Conservation (phyloP, 495 filamentous ascomycete species). For the Barbatosphaeria neglecta region DNA sequence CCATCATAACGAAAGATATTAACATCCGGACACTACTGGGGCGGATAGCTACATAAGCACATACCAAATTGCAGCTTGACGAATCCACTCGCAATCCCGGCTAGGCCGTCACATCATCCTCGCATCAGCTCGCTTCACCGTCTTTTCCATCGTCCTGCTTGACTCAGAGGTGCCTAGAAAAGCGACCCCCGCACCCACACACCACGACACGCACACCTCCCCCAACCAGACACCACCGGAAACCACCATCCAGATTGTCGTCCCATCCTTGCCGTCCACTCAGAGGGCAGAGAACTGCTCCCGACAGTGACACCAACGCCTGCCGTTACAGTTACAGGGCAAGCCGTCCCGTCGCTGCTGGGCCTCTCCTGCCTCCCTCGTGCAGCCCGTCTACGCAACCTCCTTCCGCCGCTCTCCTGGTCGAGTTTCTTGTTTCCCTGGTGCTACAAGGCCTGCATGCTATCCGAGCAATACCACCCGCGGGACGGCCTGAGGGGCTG, state of each 20-base stretch:
- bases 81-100: not conserved
- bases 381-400: not conserved
- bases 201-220: too few species aligned
- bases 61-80: too few species aligned
- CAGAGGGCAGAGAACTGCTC: not conserved
- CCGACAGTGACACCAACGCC: not conserved
- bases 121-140: conserved; percentile 1
- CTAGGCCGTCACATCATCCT: not conserved
- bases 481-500: not conserved
- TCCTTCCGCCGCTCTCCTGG: too few species aligned
- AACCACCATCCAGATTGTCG: not conserved
- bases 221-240: not conserved
- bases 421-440: not conserved
- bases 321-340: not conserved
- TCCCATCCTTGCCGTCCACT: not conserved
- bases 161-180: not conserved
- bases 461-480: not conserved
- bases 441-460: not conserved
- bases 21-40: too few species aligned
- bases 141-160: not conserved
- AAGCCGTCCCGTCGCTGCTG: not conserved
- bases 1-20: too few species aligned
- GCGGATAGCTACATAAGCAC: too few species aligned
- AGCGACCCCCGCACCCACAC: not conserved
- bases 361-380: not conserved